Evolutionary conservation across 148 eudicot species (phyloP).

Genomic region (Cornus kousa): DNA sequence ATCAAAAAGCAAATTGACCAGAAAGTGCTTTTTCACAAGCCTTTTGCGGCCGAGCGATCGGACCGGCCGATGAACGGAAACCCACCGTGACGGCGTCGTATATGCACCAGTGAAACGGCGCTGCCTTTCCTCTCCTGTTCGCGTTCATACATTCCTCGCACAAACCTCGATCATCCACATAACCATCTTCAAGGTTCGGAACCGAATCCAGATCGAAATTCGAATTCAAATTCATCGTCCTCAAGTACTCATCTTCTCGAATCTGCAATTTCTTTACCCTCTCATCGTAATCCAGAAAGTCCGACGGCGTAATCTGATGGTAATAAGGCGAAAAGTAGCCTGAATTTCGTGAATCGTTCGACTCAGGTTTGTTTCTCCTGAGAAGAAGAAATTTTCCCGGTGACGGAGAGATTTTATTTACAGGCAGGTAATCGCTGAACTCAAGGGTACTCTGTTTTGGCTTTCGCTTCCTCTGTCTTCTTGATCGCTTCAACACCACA

Average conservation of each 20-base stretch:
- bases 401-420: constrained; percentile 9
- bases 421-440: constrained; percentile 16
- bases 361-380: constrained; percentile 15
- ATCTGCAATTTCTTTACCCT: constrained; percentile 27
- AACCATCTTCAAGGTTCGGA: constrained; percentile 4
- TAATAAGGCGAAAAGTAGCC: not conserved
- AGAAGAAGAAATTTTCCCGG: constrained; percentile 29
- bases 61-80: constrained; percentile 43
- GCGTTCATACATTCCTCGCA: constrained; percentile 42
- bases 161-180: constrained; percentile 8
- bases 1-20: not conserved
- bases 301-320: not conserved
- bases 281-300: constrained; percentile 12
- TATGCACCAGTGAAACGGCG: constrained; percentile 52
- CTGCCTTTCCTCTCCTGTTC: constrained; percentile 8
- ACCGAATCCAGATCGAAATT: constrained; percentile 26
- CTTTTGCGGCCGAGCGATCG: constrained; percentile 43
- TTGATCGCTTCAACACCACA: constrained; percentile 52
- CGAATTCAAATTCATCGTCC: constrained; percentile 30
- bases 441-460: constrained; percentile 12
- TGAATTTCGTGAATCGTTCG: not conserved
- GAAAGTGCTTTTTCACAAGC: not conserved
- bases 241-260: constrained; percentile 33
- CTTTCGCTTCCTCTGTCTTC: constrained; percentile 40
- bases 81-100: constrained; percentile 31